phyloP scores from a whole-genome alignment of 306 rosid genomes.

The Carpinus viminea region DNA sequence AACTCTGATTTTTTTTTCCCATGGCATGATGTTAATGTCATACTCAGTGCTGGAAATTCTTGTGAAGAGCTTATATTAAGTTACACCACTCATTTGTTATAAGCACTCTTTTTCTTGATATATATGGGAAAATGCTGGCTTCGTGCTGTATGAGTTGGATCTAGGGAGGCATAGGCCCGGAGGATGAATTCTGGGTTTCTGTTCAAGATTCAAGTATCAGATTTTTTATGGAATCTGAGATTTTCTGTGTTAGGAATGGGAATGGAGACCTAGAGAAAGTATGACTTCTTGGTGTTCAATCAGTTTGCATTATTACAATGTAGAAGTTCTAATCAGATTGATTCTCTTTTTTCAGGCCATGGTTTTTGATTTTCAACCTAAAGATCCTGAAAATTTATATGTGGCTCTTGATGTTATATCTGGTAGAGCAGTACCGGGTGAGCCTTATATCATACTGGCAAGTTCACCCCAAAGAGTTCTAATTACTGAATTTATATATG shows the following conservation, averaged over 20 bases:
- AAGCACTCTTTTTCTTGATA: background rate
- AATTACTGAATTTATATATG: background rate
- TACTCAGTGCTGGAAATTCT: background rate
- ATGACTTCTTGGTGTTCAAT: background rate
- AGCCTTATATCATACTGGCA: background rate
- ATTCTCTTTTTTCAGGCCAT: constrained; percentile 51
- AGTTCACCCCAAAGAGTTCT: background rate
- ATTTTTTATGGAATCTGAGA: background rate
- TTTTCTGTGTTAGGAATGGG: constrained; percentile 3
- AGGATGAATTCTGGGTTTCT: background rate
- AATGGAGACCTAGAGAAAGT: background rate
- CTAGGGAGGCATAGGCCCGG: background rate
- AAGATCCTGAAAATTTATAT: constrained; percentile 79
- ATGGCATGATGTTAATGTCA: background rate
- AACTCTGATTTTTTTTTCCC: background rate
- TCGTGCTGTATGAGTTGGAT: background rate
- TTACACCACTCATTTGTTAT: background rate
- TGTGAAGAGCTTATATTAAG: background rate
- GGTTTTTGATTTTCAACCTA: constrained; percentile 96
- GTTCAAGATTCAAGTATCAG: background rate
- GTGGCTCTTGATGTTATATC: constrained; percentile 71
- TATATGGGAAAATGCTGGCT: background rate
- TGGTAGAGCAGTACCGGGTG: constrained; percentile 74
- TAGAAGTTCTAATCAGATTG: constrained; percentile 10
- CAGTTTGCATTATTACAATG: constrained; percentile 7